Base-by-base conservation (phyloP, 2,329 filamentous ascomycete genomes). In the Scedosporium dehoogii region DNA sequence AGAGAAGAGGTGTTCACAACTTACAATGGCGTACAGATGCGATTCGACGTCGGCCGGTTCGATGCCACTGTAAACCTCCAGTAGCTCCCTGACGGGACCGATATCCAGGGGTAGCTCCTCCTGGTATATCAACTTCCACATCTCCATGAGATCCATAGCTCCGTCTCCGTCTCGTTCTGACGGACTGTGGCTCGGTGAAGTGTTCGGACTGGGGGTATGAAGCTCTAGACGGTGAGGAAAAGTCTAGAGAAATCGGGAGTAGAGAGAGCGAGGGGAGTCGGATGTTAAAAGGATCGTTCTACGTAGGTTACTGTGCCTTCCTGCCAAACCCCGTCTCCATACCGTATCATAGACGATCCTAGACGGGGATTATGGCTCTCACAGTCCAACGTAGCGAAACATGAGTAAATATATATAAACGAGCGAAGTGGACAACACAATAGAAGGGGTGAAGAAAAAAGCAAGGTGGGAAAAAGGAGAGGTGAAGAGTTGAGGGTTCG, bases 31-130 rank as follows among this genome's bases (percentile, higher is more conserved):
- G 48, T 66, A n/a, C 10, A 68, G 18, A 60, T 70, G 58, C 62
- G 68, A 21, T 57, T 77, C 72, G 7, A 78, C 64, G 9, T 76
- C 70, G 6, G 66, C 65, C 9, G 67, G 65, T 2, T 74, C 69
- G 21, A 78, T 73, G 59, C 70, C 68, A 67, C 75, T 76, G 66
- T 78, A 78, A 1, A 68, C 66, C 53, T 73, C 66, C 38, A 78
- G 73, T 42, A 78, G 68, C 33, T 72, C 69, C 61, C 71, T 71
- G 38, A 73, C 69, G 14, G 73, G 70, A 27, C 69, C 71, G 61
- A 75, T 73, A 58, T 75, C 72, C 46, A 71, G 65, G 9, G 76
- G 76, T 42, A 74, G 69, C 16, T 66, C 64, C 57, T 66, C 65
- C 59, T 66, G 65, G 25, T 66, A 66, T 59, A 66, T 64, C 44